A percentile compares a stretch with the other conserved stretches of the same genome.
Conservation (phyloP, 345 rosid species). For the Lumnitzera littorea region DNA sequence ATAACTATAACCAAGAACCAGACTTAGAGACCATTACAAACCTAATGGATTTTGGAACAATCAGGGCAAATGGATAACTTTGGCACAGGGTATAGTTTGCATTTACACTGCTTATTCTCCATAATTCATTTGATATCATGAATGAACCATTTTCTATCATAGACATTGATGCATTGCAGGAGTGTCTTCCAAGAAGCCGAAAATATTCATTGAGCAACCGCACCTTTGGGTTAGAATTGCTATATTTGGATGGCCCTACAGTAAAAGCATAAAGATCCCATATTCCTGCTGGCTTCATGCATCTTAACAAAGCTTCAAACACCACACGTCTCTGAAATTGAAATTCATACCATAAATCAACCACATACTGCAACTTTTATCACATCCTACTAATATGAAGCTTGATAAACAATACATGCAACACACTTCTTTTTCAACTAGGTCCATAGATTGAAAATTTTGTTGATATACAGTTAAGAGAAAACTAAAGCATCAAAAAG, state of each 20-base stretch:
- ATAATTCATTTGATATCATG: slow-evolving; percentile 60
- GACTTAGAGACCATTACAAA: too few relatives aligned
- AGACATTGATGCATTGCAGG: slow-evolving; percentile 46
- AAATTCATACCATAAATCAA: background rate
- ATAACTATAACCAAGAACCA: slow-evolving; percentile 13
- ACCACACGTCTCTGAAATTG: slow-evolving; percentile 62
- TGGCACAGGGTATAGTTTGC: slow-evolving; percentile 59
- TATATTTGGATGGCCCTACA: slow-evolving; percentile 64
- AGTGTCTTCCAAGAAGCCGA: slow-evolving; percentile 73
- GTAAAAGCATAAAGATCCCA: slow-evolving; percentile 87
- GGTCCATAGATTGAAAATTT: too few relatives aligned
- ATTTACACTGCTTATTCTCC: slow-evolving; percentile 84
- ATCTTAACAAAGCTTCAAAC: slow-evolving; percentile 51
- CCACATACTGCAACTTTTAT: background rate
- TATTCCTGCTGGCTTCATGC: slow-evolving; percentile 56
- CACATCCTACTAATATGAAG: background rate
- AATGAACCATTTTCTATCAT: slow-evolving; percentile 68
- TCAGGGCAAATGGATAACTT: slow-evolving; percentile 85
- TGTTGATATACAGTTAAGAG: too few relatives aligned
- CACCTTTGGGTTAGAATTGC: slow-evolving; percentile 65
- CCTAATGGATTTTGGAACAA: slow-evolving; percentile 83
- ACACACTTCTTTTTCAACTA: too few relatives aligned
- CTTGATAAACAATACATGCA: too few relatives aligned
- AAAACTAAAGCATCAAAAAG: too few relatives aligned
- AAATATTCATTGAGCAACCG: slow-evolving; percentile 87